phyloP scores from a whole-genome alignment of 805 yeast species.

The Ogataea populi-albae region DNA sequence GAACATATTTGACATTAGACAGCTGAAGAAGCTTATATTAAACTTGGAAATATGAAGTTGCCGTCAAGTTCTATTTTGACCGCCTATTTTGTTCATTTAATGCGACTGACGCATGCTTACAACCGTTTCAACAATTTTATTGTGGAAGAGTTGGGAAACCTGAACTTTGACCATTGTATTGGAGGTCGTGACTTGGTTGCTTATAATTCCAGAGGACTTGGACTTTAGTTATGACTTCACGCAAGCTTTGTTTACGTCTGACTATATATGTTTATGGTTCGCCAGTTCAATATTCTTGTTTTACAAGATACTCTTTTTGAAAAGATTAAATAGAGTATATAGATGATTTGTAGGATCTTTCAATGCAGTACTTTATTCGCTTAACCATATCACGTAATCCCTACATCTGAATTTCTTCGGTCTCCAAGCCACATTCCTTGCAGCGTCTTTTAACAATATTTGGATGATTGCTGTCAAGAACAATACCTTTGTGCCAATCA shows the following conservation, averaged over 20 bases:
- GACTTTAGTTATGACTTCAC: too few species aligned
- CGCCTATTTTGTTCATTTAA: slow-evolving; percentile 21
- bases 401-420: slow-evolving; percentile 64
- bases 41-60: slow-evolving; percentile 15
- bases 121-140: slow-evolving; percentile 18
- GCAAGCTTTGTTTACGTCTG: too few species aligned
- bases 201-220: slow-evolving; percentile 15
- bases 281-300: too few species aligned
- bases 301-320: too few species aligned
- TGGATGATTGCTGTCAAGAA: slow-evolving; percentile 26
- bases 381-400: not conserved
- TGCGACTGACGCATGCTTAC: slow-evolving; percentile 25
- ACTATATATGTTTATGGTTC: too few species aligned
- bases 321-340: too few species aligned
- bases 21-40: too few species aligned
- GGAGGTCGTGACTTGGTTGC: slow-evolving; percentile 20
- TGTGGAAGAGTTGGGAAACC: slow-evolving; percentile 13
- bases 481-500: slow-evolving; percentile 62
- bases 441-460: slow-evolving; percentile 59
- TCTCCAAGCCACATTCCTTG: slow-evolving; percentile 76
- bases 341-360: too few species aligned
- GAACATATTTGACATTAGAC: too few species aligned
- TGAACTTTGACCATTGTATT: slow-evolving; percentile 18
- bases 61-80: slow-evolving; percentile 22
- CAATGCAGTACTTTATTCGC: too few species aligned